phyloP scores from a whole-genome alignment of 225 moss, liverwort and hornwort species.

The Bryum argenteum region DNA sequence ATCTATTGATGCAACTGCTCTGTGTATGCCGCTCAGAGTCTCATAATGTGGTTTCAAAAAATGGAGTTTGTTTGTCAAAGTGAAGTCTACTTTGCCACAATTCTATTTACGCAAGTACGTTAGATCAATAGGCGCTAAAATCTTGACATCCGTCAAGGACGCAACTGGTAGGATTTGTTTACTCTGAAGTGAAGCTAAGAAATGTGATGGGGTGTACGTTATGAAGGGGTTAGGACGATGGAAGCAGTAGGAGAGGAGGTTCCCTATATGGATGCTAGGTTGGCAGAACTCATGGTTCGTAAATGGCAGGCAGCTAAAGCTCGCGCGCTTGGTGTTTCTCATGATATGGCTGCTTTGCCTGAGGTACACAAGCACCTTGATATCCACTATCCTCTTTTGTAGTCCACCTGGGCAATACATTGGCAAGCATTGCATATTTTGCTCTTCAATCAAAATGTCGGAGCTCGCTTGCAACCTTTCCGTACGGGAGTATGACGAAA shows the following conservation, averaged over 20 bases:
- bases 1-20: conserved; percentile 7
- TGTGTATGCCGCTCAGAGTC: neutral
- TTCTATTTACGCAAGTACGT: neutral
- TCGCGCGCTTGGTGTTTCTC: conserved; percentile 76
- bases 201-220: conserved; percentile 32
- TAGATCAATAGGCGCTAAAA: neutral
- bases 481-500: neutral
- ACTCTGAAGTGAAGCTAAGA: conserved; percentile 30
- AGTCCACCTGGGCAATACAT: conserved; percentile 5
- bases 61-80: conserved; percentile 14
- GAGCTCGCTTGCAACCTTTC: neutral
- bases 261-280: conserved; percentile 88
- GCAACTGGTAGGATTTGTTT: conserved; percentile 1
- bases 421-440: neutral
- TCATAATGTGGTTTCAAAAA: neutral
- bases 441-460: neutral
- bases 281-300: conserved; percentile 82
- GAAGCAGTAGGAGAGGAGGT: conserved; percentile 51
- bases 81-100: conserved; percentile 8
- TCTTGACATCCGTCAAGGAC: neutral
- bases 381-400: neutral
- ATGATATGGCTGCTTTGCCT: conserved; percentile 77
- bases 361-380: conserved; percentile 53
- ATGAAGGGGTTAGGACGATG: conserved; percentile 57
- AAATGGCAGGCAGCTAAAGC: conserved; percentile 98